phyloP scores from a whole-genome alignment of 2,329 filamentous ascomycete species.

The Monilinia laxa region DNA sequence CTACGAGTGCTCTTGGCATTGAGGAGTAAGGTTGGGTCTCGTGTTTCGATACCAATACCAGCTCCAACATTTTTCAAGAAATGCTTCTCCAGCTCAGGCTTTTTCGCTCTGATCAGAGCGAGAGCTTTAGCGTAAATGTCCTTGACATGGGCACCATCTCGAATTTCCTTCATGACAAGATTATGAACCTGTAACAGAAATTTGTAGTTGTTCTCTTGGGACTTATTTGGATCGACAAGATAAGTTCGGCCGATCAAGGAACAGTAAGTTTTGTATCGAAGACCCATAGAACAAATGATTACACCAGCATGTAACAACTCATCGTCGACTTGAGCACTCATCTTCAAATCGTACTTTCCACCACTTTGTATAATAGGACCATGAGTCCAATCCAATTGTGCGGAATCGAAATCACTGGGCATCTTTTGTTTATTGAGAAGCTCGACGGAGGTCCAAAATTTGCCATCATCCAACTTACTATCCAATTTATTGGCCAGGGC shows the following conservation, averaged over 20 bases:
- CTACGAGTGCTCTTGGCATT: constrained; percentile 82
- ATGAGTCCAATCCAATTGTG: constrained; percentile 91
- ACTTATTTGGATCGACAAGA: constrained; percentile 93
- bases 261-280: constrained; percentile 94
- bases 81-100: constrained; percentile 91
- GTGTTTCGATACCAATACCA: constrained; percentile 88
- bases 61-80: constrained; percentile 91
- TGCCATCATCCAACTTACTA: constrained; percentile 86
- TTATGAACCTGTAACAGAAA: constrained; percentile 82
- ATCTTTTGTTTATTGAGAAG: constrained; percentile 71
- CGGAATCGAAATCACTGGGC: constrained; percentile 79
- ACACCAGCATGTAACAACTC: constrained; percentile 85
- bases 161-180: constrained; percentile 83
- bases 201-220: constrained; percentile 92
- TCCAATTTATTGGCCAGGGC: constrained; percentile 83
- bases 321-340: constrained; percentile 74
- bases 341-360: constrained; percentile 88
- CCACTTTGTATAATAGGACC: constrained; percentile 92
- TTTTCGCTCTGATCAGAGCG: constrained; percentile 78
- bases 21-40: constrained; percentile 77
- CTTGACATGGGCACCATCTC: constrained; percentile 81
- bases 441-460: constrained; percentile 84
- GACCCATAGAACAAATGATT: constrained; percentile 86
- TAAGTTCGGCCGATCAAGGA: constrained; percentile 92
- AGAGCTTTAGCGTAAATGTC: constrained; percentile 91